Percentiles rank a stretch among this genome's conserved stretches.
phyloP scores from a whole-genome alignment of 1,284 basidiomycete species.

The Phylloboletellus chloephorus region DNA sequence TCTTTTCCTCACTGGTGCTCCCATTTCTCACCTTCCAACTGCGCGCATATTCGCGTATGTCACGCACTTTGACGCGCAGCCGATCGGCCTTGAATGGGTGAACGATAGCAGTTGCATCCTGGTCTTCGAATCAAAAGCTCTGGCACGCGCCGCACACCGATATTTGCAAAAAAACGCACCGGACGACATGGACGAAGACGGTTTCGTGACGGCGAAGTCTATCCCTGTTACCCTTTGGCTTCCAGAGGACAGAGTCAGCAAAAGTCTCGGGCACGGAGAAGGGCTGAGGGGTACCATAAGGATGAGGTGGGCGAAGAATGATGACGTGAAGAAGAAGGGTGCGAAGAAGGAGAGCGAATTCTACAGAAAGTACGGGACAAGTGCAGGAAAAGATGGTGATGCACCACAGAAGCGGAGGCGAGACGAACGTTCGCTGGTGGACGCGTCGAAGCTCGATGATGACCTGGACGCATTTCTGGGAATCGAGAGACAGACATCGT shows the following conservation, averaged over 20 bases:
- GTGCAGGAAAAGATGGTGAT: conserved; percentile 51
- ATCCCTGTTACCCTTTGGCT: conserved; percentile 71
- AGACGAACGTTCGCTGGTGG: conserved; percentile 23
- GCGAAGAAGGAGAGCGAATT: conserved; percentile 66
- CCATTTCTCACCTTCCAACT: conserved; percentile 66
- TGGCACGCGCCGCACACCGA: conserved; percentile 49
- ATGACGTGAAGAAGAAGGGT: conserved; percentile 70
- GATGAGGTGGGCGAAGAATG: conserved; percentile 65
- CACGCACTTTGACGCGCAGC: conserved; percentile 63
- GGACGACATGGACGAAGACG: conserved; percentile 51
- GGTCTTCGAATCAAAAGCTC: conserved; percentile 54
- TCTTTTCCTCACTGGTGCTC: conserved; percentile 60
- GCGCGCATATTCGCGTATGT: conserved; percentile 70
- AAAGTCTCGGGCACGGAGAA: conserved; percentile 57
- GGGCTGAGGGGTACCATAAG: conserved; percentile 57
- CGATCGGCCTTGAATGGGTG: conserved; percentile 72
- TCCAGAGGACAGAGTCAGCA: conserved; percentile 68
- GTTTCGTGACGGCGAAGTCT: conserved; percentile 55
- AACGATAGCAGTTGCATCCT: conserved; percentile 74
- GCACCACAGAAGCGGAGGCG: conserved; percentile 36
- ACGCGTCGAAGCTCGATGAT: conserved; percentile 35
- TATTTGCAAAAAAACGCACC: conserved; percentile 45
- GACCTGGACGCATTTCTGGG: conserved; percentile 64
- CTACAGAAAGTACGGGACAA: conserved; percentile 63
- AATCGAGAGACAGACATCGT: conserved; percentile 32